Evolutionary conservation across 495 filamentous ascomycete species (phyloP), one percentile per base, ranked within the genome.

Genomic region (Trichoderma parareesei): DNA sequence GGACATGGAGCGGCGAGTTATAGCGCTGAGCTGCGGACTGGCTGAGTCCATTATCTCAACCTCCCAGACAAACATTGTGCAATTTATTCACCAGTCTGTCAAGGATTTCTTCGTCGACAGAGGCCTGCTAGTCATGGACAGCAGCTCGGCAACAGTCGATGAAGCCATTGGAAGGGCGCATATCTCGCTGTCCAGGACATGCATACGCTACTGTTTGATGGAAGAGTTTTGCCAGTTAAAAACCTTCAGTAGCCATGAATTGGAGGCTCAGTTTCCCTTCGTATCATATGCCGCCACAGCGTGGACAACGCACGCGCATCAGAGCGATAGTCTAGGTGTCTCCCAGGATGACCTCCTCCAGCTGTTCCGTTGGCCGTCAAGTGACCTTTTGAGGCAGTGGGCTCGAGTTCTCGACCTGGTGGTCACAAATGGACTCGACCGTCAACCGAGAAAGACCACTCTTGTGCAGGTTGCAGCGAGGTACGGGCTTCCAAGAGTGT

Each of bases 11-110:
- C 70, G 65, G 63, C 67, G 65, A 61, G 64, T 78, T 3, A 67
- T 67, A 60, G 68, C 62, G 61, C 72, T 74, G 37, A 74, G 75
- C 49, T 65, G 73, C 38, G 75, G 75, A 44, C 70, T 81, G 44
- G 72, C 67, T 33, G 75, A 76, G 64, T 27, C 27, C 27, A 66
- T 74, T 13, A 69, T 14, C 2, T n/a, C 55, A 4, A 10, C 9
- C 7, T 27, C 27, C 5, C 44, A 62, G 55, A 64, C 37, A 40
- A 37, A 37, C 64, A 63, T 69, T 66, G 72, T 74, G 11, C 76
- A 77, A 63, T 75, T 79, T 60, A 75, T 78, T 35, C 77, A 78
- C 67, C 70, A 75, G 62, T 72, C 76, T 46, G 74, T 78, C 68
- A 73, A 75, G 57, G 75, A 78, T 64, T 79, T 76, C 57, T 71